A percentile compares a stretch with the other conserved stretches of the same genome.
Evolutionary conservation across 345 rosid genomes (phyloP).

Genomic region (Geranium brycei): DNA sequence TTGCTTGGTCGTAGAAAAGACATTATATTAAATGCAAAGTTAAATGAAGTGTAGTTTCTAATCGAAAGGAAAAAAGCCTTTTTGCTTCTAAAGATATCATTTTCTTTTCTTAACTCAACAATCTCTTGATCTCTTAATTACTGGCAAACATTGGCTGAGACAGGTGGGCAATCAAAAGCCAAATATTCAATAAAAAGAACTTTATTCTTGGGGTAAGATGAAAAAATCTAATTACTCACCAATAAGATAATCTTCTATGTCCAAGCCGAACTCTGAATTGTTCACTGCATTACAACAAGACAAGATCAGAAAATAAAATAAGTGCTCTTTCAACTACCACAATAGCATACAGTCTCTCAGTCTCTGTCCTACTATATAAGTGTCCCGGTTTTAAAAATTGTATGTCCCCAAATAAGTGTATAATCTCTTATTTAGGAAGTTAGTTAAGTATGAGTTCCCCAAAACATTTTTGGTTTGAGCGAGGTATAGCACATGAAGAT

Average conservation of each 20-base stretch:
- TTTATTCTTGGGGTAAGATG: not conserved
- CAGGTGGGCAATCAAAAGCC: not conserved
- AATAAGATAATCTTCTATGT: constrained; percentile 78
- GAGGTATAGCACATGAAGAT: too few relatives aligned
- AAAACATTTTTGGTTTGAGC: too few relatives aligned
- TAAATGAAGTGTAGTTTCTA: not conserved
- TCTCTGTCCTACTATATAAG: too few relatives aligned
- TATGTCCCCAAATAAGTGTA: too few relatives aligned
- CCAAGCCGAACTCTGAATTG: constrained; percentile 52
- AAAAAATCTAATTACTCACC: constrained; percentile 29
- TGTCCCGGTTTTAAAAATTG: too few relatives aligned
- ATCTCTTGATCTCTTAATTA: not conserved
- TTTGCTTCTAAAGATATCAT: not conserved
- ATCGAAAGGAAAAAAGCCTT: not conserved
- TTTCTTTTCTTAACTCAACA: not conserved
- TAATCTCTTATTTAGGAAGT: too few relatives aligned
- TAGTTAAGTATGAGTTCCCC: too few relatives aligned
- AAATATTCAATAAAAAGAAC: not conserved
- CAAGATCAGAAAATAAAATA: constrained; percentile 1
- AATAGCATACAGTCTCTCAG: not conserved
- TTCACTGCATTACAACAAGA: constrained; percentile 42
- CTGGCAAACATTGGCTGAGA: not conserved
- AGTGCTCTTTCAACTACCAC: not conserved
- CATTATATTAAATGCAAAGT: not conserved
- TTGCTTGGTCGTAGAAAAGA: not conserved